These are phyloP conservation scores for Scedosporium aurantiacum DNA, from an alignment of 2,329 filamentous ascomycete species.

Conservation along the genomic window DNA sequence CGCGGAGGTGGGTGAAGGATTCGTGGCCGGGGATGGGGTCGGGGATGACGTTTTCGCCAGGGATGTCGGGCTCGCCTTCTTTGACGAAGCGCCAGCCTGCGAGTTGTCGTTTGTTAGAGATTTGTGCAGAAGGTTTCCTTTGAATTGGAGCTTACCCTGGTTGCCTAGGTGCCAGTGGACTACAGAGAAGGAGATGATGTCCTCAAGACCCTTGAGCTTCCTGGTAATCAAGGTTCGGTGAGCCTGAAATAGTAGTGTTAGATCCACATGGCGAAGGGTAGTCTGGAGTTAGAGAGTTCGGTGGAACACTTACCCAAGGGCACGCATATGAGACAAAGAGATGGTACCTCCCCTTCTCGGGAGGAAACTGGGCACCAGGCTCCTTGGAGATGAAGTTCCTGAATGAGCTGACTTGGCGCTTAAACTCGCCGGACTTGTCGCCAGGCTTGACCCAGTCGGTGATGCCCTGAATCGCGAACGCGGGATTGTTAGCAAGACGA, in stretches of 20 bases:
- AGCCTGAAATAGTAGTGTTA: slow-evolving; percentile 33
- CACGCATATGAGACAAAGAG: slow-evolving; percentile 92
- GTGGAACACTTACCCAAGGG: slow-evolving; percentile 53
- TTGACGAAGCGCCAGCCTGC: slow-evolving; percentile 76
- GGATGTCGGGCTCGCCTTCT: slow-evolving; percentile 41
- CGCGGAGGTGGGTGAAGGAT: slow-evolving; percentile 55
- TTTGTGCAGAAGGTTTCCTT: background rate
- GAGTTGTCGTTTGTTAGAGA: background rate
- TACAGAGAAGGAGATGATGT: slow-evolving; percentile 66
- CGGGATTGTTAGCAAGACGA: background rate
- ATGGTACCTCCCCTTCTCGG: slow-evolving; percentile 86
- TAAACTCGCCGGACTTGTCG: slow-evolving; percentile 83
- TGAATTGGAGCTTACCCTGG: slow-evolving; percentile 26
- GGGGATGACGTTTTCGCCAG: slow-evolving; percentile 53
- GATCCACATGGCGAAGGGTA: background rate
- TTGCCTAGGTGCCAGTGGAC: slow-evolving; percentile 83
- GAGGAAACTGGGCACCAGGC: slow-evolving; percentile 61
- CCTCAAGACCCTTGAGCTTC: slow-evolving; percentile 83
- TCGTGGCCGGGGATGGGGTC: slow-evolving; percentile 61
- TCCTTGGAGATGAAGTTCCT: slow-evolving; percentile 68
- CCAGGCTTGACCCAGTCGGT: slow-evolving; percentile 73
- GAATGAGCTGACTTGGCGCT: slow-evolving; percentile 75
- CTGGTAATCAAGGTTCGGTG: slow-evolving; percentile 79
- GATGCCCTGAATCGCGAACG: slow-evolving; percentile 30
- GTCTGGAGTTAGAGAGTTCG: background rate